Evolutionary conservation across 768 basidiomycete species (phyloP).

Genomic region (Amyloporia xantha): DNA sequence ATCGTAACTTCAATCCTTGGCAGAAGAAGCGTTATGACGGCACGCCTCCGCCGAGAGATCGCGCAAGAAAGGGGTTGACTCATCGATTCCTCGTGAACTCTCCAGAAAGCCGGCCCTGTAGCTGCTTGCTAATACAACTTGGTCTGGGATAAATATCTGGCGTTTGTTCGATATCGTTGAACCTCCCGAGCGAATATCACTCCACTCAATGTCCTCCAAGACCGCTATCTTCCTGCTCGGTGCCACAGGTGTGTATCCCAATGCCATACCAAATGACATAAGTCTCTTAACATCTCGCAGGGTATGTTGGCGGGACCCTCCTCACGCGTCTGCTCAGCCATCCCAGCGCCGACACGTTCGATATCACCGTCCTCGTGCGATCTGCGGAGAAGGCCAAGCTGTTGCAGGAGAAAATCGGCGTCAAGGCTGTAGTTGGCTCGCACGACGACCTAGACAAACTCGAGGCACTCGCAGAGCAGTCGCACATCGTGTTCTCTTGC

Average conservation of each 20-base stretch:
- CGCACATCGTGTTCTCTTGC: conserved; percentile 32
- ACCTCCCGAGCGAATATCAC: not conserved
- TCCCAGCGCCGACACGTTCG: conserved; percentile 34
- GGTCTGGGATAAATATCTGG: no score
- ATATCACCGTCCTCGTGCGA: conserved; percentile 41
- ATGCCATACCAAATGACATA: not conserved
- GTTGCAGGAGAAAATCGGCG: conserved; percentile 16
- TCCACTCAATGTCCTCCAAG: conserved; percentile 16
- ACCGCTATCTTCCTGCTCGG: conserved; percentile 38
- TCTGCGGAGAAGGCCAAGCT: conserved; percentile 30
- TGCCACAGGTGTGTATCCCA: conserved; percentile 33
- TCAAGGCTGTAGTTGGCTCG: conserved; percentile 16
- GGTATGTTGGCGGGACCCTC: conserved; percentile 53
- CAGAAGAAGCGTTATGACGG: no score
- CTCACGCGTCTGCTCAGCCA: conserved; percentile 41
- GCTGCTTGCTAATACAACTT: no score
- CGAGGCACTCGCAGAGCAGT: conserved; percentile 31
- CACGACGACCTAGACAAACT: conserved; percentile 31
- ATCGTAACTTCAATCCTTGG: no score
- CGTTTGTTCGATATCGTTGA: no score
- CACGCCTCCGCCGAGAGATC: no score
- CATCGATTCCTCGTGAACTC: no score
- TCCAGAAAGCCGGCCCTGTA: no score
- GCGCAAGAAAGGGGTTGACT: no score
- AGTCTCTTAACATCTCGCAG: conserved; percentile 19